Evolutionary conservation across 2,329 filamentous ascomycete genomes (phyloP).

Genomic region (Pseudogymnoascus sp.): DNA sequence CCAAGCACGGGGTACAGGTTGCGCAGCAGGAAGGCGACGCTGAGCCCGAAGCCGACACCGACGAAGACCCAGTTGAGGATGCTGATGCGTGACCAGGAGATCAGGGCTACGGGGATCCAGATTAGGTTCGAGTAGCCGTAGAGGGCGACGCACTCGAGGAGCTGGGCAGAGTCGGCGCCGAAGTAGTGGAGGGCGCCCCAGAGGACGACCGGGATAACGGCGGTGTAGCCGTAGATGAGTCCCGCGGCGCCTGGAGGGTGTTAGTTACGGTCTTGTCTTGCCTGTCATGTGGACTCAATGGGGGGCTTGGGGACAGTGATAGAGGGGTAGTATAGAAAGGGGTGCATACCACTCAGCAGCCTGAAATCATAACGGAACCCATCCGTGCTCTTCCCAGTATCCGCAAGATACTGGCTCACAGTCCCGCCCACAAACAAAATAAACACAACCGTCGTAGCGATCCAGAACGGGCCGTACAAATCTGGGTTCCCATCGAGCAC

Average conservation of each 20-base stretch:
- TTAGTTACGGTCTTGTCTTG: conserved; percentile 8
- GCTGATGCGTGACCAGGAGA: conserved; percentile 80
- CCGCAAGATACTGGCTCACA: conserved; percentile 80
- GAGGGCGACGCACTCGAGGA: conserved; percentile 90
- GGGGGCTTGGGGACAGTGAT: neutral
- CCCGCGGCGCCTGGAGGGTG: conserved; percentile 63
- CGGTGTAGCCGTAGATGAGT: conserved; percentile 90
- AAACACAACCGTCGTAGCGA: conserved; percentile 92
- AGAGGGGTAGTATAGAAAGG: neutral
- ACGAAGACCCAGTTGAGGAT: conserved; percentile 93
- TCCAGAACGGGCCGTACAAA: conserved; percentile 96
- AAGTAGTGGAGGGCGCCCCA: conserved; percentile 93
- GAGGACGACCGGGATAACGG: conserved; percentile 72
- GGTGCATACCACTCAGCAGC: conserved; percentile 64
- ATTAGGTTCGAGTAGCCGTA: conserved; percentile 97
- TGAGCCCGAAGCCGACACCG: conserved; percentile 72
- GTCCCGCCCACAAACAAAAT: conserved; percentile 94
- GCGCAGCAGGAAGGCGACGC: conserved; percentile 73
- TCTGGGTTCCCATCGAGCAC: conserved; percentile 95
- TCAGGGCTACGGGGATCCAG: conserved; percentile 89
- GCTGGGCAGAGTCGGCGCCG: conserved; percentile 83
- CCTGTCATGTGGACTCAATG: neutral
- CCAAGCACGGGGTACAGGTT: conserved; percentile 88
- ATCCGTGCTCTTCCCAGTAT: conserved; percentile 47
- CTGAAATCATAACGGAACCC: conserved; percentile 89